Percentiles rank a stretch among this genome's conserved stretches.
phyloP scores from a whole-genome alignment of 495 filamentous ascomycete genomes.

The Annulohypoxylon bovei region DNA sequence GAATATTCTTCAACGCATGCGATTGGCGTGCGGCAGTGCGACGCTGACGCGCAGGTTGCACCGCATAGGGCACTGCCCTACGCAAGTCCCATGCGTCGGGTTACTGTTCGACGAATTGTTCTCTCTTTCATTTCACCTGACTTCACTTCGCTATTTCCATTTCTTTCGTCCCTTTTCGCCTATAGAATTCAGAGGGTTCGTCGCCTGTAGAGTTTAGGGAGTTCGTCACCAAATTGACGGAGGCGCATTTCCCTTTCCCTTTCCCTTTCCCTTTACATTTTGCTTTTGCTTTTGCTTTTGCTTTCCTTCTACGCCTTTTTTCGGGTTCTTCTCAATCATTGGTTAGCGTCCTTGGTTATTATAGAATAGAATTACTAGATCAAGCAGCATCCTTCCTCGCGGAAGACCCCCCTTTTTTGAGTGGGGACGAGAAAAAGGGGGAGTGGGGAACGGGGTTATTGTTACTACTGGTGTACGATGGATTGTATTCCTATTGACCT shows the following conservation, averaged over 20 bases:
- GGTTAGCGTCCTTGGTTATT: constrained; percentile 20
- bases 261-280: background rate
- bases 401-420: constrained; percentile 26
- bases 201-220: constrained; percentile 12
- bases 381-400: constrained; percentile 36
- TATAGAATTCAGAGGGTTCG: constrained; percentile 13
- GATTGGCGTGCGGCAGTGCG: constrained; percentile 24
- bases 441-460: constrained; percentile 12
- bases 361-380: constrained; percentile 40
- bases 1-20: constrained; percentile 1
- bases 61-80: constrained; percentile 23
- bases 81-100: constrained; percentile 1
- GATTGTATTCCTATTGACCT: constrained; percentile 17
- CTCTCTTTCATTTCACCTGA: background rate
- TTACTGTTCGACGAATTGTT: constrained; percentile 10
- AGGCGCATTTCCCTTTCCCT: constrained; percentile 16
- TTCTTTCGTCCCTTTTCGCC: constrained; percentile 2
- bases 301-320: constrained; percentile 14
- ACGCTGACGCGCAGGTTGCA: constrained; percentile 34
- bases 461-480: constrained; percentile 12
- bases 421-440: constrained; percentile 8
- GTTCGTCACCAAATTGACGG: constrained; percentile 9
- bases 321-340: background rate
- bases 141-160: constrained; percentile 14
- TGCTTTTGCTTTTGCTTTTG: constrained; percentile 11